Conservation (phyloP, 106 monocot species). For the Phalaenopsis equestris region DNA sequence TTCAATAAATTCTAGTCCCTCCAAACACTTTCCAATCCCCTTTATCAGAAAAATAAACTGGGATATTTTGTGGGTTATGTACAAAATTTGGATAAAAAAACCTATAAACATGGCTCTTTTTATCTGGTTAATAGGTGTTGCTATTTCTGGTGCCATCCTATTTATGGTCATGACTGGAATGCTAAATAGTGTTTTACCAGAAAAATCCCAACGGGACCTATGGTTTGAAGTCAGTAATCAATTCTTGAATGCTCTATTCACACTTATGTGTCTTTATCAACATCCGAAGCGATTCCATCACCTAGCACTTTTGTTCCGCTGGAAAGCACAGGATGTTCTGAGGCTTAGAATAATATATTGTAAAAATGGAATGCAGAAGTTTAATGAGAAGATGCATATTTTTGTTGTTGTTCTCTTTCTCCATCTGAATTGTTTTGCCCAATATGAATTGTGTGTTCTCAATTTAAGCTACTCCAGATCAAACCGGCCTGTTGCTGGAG, state of each 20-base stretch:
- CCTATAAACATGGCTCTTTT: conserved; percentile 20
- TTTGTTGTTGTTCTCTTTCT: conserved; percentile 16
- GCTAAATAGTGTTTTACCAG: conserved; percentile 11
- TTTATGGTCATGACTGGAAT: conserved; percentile 22
- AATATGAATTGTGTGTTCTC: conserved; percentile 15
- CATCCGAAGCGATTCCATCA: conserved; percentile 16
- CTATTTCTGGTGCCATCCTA: conserved; percentile 12
- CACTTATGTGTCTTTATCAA: conserved; percentile 24
- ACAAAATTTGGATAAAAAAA: conserved; percentile 12
- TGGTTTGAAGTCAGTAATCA: conserved; percentile 16
- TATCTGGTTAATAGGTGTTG: conserved; percentile 15
- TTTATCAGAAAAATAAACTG: not conserved
- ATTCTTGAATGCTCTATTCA: conserved; percentile 21
- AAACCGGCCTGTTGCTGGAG: conserved; percentile 5
- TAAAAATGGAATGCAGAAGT: conserved; percentile 19
- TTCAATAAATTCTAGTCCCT: not conserved
- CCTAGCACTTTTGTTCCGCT: conserved; percentile 15
- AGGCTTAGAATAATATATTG: conserved; percentile 10
- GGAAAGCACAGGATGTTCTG: conserved; percentile 11
- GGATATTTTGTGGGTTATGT: conserved; percentile 6
- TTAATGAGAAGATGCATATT: conserved; percentile 20
- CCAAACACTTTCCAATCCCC: not conserved
- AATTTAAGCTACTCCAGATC: conserved; percentile 17
- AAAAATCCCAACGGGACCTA: conserved; percentile 11
- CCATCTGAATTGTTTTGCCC: conserved; percentile 22